phyloP scores from a whole-genome alignment of 2,329 filamentous ascomycete species.

The Sporothrix schenckii region DNA sequence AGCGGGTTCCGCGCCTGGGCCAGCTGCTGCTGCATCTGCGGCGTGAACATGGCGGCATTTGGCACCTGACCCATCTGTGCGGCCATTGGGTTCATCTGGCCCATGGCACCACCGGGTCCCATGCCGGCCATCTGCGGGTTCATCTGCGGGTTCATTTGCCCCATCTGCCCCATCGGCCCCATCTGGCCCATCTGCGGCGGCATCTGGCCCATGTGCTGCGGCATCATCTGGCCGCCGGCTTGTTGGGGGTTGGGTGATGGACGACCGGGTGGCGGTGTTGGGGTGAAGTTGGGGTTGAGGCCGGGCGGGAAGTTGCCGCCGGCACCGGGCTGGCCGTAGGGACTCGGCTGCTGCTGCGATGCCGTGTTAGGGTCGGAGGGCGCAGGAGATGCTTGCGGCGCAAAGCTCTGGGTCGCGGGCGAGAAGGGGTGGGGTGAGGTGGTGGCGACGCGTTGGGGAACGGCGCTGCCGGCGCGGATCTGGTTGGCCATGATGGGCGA shows the following conservation, averaged over 20 bases:
- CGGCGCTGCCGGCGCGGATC: constrained; percentile 64
- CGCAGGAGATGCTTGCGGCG: constrained; percentile 72
- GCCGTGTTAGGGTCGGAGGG: constrained; percentile 75
- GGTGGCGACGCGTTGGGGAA: constrained; percentile 81
- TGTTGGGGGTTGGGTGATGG: constrained; percentile 60
- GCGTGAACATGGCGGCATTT: constrained; percentile 44
- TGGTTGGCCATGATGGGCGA: constrained; percentile 92
- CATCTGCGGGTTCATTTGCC: constrained; percentile 45
- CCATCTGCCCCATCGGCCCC: constrained; percentile 39
- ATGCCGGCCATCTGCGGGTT: constrained; percentile 35
- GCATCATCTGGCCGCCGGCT: constrained; percentile 57
- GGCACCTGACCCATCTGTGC: constrained; percentile 47
- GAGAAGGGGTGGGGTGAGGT: constrained; percentile 92
- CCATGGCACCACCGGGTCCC: constrained; percentile 40
- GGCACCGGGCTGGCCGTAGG: constrained; percentile 62
- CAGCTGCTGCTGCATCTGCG: constrained; percentile 46
- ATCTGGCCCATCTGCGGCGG: constrained; percentile 45
- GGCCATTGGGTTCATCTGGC: constrained; percentile 45
- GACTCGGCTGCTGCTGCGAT: constrained; percentile 60
- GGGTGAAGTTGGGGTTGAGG: constrained; percentile 62
- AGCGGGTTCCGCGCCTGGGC: constrained; percentile 57
- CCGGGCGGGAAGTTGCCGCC: constrained; percentile 57
- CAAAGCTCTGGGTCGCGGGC: constrained; percentile 72
- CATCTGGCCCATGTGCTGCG: constrained; percentile 48
- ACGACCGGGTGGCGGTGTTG: constrained; percentile 59